phyloP scores from a whole-genome alignment of 352 stramenopile species.

The Globisporangium echinulatum region DNA sequence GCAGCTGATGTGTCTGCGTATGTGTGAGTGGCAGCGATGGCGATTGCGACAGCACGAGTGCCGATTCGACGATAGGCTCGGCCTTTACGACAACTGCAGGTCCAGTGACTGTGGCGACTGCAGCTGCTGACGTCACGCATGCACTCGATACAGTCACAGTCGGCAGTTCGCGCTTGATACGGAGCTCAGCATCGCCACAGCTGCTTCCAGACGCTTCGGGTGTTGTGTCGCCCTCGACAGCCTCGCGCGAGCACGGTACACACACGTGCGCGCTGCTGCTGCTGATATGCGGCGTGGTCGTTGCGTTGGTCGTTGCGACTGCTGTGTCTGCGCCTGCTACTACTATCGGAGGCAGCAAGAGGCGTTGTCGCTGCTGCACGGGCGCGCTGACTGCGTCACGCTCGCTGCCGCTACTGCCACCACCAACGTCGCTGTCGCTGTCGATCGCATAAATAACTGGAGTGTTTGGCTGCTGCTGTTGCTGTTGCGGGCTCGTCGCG shows the following conservation, averaged over 20 bases:
- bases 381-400: background rate
- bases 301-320: background rate
- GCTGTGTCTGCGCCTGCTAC: background rate
- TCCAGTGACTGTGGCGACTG: background rate
- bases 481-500: conserved; percentile 7
- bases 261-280: background rate
- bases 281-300: background rate
- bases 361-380: background rate
- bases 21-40: background rate
- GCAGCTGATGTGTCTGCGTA: background rate
- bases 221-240: conserved; percentile 6
- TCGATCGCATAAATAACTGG: conserved; percentile 29
- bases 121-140: no score
- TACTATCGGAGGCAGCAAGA: background rate
- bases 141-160: background rate
- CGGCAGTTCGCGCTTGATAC: conserved; percentile 9
- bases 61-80: background rate
- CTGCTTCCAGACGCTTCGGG: conserved; percentile 9
- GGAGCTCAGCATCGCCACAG: conserved; percentile 5
- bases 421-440: conserved; percentile 18
- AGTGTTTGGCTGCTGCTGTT: background rate
- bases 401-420: background rate
- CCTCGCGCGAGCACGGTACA: background rate
- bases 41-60: background rate
- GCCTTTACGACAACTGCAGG: background rate